Evolutionary conservation across 495 filamentous ascomycete species (phyloP), one percentile per base, ranked within the genome.

Genomic region (Paragyromitra xinjiangensis): DNA sequence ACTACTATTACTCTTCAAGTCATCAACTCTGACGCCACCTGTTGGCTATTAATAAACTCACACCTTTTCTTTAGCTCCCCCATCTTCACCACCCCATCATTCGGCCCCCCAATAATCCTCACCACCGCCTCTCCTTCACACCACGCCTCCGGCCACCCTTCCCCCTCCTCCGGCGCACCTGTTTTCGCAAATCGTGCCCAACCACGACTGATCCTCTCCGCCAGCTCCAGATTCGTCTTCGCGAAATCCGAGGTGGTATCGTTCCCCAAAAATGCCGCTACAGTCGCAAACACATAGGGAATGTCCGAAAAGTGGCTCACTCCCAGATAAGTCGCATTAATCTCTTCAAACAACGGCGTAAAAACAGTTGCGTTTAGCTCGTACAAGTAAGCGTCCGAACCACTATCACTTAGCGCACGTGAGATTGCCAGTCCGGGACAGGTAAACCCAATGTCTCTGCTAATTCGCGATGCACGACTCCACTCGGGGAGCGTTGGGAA

Each of bases 251-350:
- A 26, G 9, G 22, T 44, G 9, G 61, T 44, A 42, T 64, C 39
- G 39, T 64, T 64, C 39, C 61, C 61, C 16, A 44, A 1, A 64
- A 44, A 64, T n/a, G 16, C 16, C 61, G 4, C 37, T 22, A 64
- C n/a, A 9, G 37, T 39, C 29, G 11, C 61, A 64, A 64, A 64
- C 39, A 64, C 61, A 22, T 64, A 64, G 2, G 61, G 39, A 26
- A 64, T 64, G 24, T 64, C 61, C 3, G 39, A 64, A n/a, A 42
- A 42, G 19, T 64, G 61, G 39, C 61, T 64, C 61, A 64, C 61
- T 16, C 61, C 61, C 0, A 42, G 3, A 42, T 40, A 64, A 14
- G 61, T 7, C 6, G 39, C 16, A 11, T 39, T 39, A n/a, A 24
- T 24, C 1, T 24, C 9, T 39, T 64, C 61, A 44, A 64, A 64